Evolutionary conservation across 768 basidiomycete species (phyloP).

Genomic region (Suillus clintonianus): DNA sequence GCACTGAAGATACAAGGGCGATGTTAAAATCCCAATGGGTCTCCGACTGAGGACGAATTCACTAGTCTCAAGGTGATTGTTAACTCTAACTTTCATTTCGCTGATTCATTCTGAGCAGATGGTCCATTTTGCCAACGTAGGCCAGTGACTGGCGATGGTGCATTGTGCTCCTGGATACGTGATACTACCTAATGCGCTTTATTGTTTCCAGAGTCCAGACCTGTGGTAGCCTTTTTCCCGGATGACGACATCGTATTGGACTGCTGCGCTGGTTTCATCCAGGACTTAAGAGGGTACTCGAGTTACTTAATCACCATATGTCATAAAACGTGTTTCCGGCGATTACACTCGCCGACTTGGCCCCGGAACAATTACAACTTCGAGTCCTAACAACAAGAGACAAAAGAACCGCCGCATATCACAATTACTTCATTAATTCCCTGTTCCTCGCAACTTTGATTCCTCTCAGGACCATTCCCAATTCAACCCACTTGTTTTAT

Average conservation of each 20-base stretch:
- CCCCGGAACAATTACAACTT: background rate
- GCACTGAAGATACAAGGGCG: background rate
- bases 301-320: background rate
- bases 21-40: no score
- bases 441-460: background rate
- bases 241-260: constrained; percentile 23
- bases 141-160: no score
- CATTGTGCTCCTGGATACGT: constrained; percentile 26
- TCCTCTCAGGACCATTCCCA: background rate
- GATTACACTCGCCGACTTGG: background rate
- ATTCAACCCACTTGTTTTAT: background rate
- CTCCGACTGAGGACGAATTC: constrained; percentile 12
- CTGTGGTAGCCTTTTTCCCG: background rate
- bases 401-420: background rate
- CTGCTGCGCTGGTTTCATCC: constrained; percentile 16
- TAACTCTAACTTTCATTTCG: background rate
- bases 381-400: background rate
- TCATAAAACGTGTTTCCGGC: background rate
- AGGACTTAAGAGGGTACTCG: constrained; percentile 12
- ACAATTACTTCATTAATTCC: background rate
- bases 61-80: constrained; percentile 17
- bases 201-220: no score
- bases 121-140: constrained; percentile 17
- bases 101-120: constrained; percentile 6
- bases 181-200: no score